Evolutionary conservation across 139 green algal genomes (phyloP).

Genomic region (Diplosphaera chodatii): DNA sequence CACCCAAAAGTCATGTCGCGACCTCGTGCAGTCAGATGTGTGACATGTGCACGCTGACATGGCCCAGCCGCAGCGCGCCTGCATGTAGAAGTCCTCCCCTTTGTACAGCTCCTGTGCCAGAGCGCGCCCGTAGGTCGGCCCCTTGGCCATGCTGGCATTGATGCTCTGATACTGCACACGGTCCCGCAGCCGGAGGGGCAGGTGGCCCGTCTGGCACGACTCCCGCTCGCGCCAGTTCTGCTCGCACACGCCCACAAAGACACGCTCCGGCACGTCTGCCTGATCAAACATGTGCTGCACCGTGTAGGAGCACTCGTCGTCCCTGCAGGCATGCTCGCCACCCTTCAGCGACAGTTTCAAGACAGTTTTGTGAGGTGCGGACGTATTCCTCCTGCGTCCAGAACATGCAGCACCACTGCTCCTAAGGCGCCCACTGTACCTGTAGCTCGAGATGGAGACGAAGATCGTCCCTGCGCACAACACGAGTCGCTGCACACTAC

Average conservation of each 20-base stretch:
- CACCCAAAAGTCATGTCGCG: too few species aligned
- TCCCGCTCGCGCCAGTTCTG: neutral
- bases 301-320: neutral
- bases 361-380: too few species aligned
- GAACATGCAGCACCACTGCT: too few species aligned
- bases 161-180: neutral
- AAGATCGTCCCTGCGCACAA: neutral
- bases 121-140: slow-evolving; percentile 11
- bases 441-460: neutral
- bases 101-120: slow-evolving; percentile 9
- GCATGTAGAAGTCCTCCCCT: slow-evolving; percentile 14
- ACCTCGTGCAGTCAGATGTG: too few species aligned
- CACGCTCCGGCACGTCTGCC: neutral
- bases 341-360: too few species aligned
- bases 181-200: neutral
- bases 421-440: too few species aligned
- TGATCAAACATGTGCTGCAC: neutral
- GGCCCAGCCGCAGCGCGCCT: too few species aligned
- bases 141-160: neutral
- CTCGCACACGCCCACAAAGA: neutral
- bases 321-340: neutral
- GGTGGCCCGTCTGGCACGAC: neutral
- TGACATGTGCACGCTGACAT: too few species aligned
- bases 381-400: too few species aligned
- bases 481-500: too few species aligned